Evolutionary conservation across 495 filamentous ascomycete species (phyloP), one percentile per base, ranked within the genome.

Genomic region (Parmelia sp.): DNA sequence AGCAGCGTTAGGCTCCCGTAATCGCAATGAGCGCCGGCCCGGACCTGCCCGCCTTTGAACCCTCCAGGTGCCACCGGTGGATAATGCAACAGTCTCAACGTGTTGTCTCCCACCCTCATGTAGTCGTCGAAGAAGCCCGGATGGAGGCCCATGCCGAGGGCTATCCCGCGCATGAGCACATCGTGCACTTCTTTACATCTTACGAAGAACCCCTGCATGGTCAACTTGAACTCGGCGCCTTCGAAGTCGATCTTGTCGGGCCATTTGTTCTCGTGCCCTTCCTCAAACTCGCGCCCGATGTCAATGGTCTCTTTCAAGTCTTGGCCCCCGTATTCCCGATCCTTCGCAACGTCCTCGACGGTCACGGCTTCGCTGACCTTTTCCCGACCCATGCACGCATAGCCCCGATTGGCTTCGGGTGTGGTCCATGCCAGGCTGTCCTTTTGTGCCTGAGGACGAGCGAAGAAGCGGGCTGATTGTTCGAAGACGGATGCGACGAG

Each of bases 1-100:
- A 97, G 81, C 39, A 96, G 75, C 2, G 93, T 96, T 66, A 96
- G 83, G 0, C 84, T 89, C 4, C 92, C 93, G 69, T 96, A 96
- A 70, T 97, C 93, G 23, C 86, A 90, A 71, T 97, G 93, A 39
- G 86, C 89, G 0, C 91, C 93, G 0, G 92, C 91, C 4, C 93
- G 77, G 4, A 97, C 89, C 72, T 92, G 88, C 17, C 91, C 90
- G 60, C 83, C 75, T 67, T 75, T 71, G 72, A 97, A 96, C 8
- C 90, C 82, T 11, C 84, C 77, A 60, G 83, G 84, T 33, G 72
- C 70, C 3, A 92, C 88, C 11, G 81, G 75, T 0, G 92, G 92
- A 71, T 97, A 97, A 71, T 97, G 93, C 66, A 97, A 78, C 58
- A 97, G 75, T n/a, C 93, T 83, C 35, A 97, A 79, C 2, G 82